These are phyloP conservation scores for Avena sativa DNA, from an alignment of 176 grass and related monocot genomes.

Conservation along the genomic window DNA sequence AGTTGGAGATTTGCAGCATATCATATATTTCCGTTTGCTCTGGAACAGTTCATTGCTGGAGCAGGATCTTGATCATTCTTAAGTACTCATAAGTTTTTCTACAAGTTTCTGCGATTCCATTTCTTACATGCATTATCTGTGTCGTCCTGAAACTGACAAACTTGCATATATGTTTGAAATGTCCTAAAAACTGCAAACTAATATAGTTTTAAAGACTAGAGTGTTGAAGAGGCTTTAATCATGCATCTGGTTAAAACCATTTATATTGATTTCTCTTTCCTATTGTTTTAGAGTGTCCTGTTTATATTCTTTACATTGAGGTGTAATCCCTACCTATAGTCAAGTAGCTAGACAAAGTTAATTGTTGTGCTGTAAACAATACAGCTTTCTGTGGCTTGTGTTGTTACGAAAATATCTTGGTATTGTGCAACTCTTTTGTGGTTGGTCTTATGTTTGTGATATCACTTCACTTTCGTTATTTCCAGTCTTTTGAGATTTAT, in stretches of 20 bases:
- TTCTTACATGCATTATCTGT: neutral
- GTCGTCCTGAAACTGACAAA: neutral
- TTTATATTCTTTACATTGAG: neutral
- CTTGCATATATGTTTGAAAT: neutral
- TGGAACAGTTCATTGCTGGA: neutral
- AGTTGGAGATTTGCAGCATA: neutral
- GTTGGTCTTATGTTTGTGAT: neutral
- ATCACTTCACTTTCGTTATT: neutral
- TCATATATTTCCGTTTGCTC: neutral
- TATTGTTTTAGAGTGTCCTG: neutral
- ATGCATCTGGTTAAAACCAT: neutral
- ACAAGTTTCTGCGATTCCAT: neutral
- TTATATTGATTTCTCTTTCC: neutral
- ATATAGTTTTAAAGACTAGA: neutral
- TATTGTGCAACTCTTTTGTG: neutral
- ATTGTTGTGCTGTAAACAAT: neutral
- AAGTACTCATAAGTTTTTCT: neutral
- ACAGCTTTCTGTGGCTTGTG: neutral
- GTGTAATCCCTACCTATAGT: neutral
- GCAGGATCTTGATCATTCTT: neutral
- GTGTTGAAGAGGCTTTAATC: neutral
- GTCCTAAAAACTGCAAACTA: neutral
- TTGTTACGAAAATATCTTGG: neutral
- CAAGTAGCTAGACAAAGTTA: neutral
- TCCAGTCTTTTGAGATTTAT: neutral